A percentile compares a stretch with the other conserved stretches of the same genome.
phyloP scores from a whole-genome alignment of 1,284 basidiomycete species.

The Pyrrhoderma noxium region DNA sequence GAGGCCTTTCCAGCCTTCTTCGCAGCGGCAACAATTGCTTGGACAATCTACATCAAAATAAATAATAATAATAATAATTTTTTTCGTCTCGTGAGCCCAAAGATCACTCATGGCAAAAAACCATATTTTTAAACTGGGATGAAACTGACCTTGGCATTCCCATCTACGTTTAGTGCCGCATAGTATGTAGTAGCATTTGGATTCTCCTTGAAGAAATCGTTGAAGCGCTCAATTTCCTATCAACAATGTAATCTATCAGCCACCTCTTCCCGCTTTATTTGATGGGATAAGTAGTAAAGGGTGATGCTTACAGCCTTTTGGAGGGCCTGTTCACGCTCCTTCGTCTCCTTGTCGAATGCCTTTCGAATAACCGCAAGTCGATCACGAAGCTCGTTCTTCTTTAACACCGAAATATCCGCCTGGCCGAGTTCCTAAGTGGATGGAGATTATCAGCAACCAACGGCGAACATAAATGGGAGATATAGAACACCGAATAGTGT shows the following conservation, averaged over 20 bases:
- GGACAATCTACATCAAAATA: conserved; percentile 47
- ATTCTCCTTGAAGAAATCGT: conserved; percentile 72
- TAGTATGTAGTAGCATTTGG: conserved; percentile 65
- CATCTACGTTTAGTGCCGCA: conserved; percentile 63
- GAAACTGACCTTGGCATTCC: conserved; percentile 77
- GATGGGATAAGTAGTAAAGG: background rate
- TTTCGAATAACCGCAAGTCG: conserved; percentile 68
- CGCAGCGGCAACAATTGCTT: conserved; percentile 66
- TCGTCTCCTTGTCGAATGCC: conserved; percentile 78
- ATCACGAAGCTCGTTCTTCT: conserved; percentile 79
- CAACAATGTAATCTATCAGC: background rate
- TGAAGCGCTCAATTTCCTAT: conserved; percentile 67
- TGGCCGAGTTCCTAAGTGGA: conserved; percentile 73
- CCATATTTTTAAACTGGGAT: too few relatives aligned
- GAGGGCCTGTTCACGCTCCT: conserved; percentile 73
- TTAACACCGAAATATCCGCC: conserved; percentile 81
- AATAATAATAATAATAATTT: conserved; percentile 1
- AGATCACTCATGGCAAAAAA: too few relatives aligned
- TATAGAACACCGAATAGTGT: background rate
- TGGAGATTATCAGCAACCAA: background rate
- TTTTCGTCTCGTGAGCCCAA: too few relatives aligned
- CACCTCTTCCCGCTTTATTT: background rate
- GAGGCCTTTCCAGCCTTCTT: conserved; percentile 79
- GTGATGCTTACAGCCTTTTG: conserved; percentile 66
- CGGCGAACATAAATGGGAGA: background rate